Evolutionary conservation across 495 filamentous ascomycete species (phyloP).

Genomic region (Aspergillus sparsus): DNA sequence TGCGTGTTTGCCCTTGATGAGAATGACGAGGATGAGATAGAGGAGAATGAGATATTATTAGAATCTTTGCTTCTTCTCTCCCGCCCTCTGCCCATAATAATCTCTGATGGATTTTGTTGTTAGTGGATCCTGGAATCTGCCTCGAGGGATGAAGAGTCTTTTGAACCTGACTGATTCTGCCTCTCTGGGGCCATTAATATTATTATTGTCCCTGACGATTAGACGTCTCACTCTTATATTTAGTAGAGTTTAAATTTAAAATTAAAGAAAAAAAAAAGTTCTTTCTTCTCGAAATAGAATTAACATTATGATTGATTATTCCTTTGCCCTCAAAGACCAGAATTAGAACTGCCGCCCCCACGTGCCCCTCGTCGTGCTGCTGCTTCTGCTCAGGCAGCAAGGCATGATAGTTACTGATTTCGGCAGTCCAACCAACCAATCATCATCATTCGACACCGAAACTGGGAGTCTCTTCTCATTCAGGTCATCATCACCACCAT

Average conservation of each 20-base stretch:
- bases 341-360: not conserved
- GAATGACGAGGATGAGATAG: not conserved
- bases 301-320: too few species aligned
- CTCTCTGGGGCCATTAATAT: not conserved
- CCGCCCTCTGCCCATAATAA: not conserved
- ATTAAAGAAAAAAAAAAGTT: too few species aligned
- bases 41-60: not conserved
- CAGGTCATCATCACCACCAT: not conserved
- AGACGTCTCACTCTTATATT: conserved; percentile 1
- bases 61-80: not conserved
- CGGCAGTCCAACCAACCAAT: not conserved
- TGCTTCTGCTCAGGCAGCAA: not conserved
- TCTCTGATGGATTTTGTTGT: not conserved
- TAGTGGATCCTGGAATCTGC: conserved; percentile 13
- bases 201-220: not conserved
- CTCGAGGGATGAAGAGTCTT: conserved; percentile 1
- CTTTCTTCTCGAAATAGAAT: too few species aligned
- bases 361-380: not conserved
- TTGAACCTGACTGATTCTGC: conserved; percentile 3
- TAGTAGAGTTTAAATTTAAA: not conserved
- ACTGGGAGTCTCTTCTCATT: not conserved
- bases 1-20: not conserved
- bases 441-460: not conserved
- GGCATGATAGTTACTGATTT: not conserved
- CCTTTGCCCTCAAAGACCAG: too few species aligned